phyloP scores from a whole-genome alignment of 2,329 filamentous ascomycete species.

The Chalara sp. region DNA sequence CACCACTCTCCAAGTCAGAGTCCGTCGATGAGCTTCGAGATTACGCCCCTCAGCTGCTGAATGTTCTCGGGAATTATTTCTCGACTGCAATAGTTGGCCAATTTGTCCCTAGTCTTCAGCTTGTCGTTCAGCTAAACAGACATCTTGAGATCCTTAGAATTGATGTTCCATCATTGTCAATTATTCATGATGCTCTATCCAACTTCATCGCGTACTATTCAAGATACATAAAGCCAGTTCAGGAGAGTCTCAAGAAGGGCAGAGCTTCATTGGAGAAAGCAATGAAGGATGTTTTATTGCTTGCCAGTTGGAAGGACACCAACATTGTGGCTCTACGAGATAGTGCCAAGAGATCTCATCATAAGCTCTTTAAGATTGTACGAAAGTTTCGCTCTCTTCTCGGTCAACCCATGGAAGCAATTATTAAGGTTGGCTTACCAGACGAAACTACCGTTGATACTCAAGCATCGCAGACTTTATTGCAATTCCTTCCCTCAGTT shows the following conservation, averaged over 20 bases:
- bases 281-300: conserved; percentile 84
- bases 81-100: conserved; percentile 74
- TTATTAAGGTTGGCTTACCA: conserved; percentile 54
- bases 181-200: conserved; percentile 57
- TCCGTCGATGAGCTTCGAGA: conserved; percentile 49
- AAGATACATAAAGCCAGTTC: conserved; percentile 61
- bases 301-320: conserved; percentile 97
- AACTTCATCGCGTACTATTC: conserved; percentile 75
- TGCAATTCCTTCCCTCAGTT: conserved; percentile 13
- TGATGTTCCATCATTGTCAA: conserved; percentile 50
- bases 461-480: conserved; percentile 1
- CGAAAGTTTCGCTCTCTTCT: conserved; percentile 81
- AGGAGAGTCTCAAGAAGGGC: conserved; percentile 59
- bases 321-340: conserved; percentile 86
- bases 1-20: conserved; percentile 56
- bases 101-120: conserved; percentile 62
- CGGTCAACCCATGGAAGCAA: conserved; percentile 63
- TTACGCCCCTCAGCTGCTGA: conserved; percentile 65
- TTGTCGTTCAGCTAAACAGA: conserved; percentile 58
- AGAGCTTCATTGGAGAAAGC: conserved; percentile 76
- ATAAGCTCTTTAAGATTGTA: conserved; percentile 85
- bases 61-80: conserved; percentile 74
- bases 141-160: conserved; percentile 57
- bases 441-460: conserved; percentile 28
- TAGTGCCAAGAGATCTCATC: conserved; percentile 83